Evolutionary conservation across 164 flowering plant species (phyloP), one percentile per base, ranked within the genome.

Genomic region (Dillenia suffruticosa): DNA sequence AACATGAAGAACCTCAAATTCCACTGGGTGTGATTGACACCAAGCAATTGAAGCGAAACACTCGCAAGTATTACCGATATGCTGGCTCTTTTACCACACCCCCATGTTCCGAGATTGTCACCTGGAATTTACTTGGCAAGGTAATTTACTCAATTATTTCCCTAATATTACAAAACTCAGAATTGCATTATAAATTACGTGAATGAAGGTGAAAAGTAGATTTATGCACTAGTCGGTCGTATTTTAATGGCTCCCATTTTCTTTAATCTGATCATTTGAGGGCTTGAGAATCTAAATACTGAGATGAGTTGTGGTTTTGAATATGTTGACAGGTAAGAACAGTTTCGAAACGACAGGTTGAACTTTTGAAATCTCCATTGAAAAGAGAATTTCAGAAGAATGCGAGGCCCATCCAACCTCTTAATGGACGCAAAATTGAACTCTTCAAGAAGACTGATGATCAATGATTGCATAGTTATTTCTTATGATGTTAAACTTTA

Each of bases 371-470:
- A 63, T 78, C 85, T 43, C 94, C 90, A 12, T 54, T 90, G 69
- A 69, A 24, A 12, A 13, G 49, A 7, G 57, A 14, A 0, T 77
- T 45, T 79, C 77, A 76, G 70, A 51, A 65, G 45, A 88, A 90
- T 57, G 51, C 78, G 8, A 85, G 98, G 81, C 96, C 96, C 1
- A 7, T 57, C 13, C 96, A 92, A 72, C 72, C 79, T 5, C 63
- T 88, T 16, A 85, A 86, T 46, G 92, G 83, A 3, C 75, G 98
- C 15, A 49, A 45, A 1, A 72, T 92, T 12, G 68, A 82, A 52
- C 54, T 78, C 0, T 82, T 72, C 56, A 58, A 75, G 17, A 82
- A 73, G 52, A 57, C 1, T 11, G 5, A 11, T 14, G 12, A 48
- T 2, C 10, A 26, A 5, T 26, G 32, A 26, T 2, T 2, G 2